Conservation (phyloP, 495 filamentous ascomycete genomes). For the Penicillium waksmanii region DNA sequence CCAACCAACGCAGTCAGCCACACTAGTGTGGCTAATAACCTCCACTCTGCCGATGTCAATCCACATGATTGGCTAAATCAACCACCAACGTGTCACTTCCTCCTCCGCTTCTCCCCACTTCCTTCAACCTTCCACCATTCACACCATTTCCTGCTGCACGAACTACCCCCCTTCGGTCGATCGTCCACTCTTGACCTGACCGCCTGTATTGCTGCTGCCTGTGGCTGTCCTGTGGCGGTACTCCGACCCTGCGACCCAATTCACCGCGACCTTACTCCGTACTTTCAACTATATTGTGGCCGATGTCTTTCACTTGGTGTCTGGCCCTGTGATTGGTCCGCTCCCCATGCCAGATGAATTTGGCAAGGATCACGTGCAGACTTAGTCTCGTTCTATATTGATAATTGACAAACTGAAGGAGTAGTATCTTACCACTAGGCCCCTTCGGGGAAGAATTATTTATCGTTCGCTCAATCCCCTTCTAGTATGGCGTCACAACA, state of each 20-base stretch:
- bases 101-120: conserved; percentile 10
- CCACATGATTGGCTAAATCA: conserved; percentile 7
- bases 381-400: too few relatives aligned
- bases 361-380: too few relatives aligned
- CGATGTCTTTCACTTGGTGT: too few relatives aligned
- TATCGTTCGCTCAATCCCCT: too few relatives aligned
- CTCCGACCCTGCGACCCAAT: conserved; percentile 1
- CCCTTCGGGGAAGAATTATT: too few relatives aligned
- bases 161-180: conserved; percentile 1
- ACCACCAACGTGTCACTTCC: conserved; percentile 19
- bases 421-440: too few relatives aligned
- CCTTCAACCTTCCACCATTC: conserved; percentile 15
- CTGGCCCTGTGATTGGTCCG: too few relatives aligned
- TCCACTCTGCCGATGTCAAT: neutral
- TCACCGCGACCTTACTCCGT: too few relatives aligned
- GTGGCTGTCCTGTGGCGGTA: conserved; percentile 2
- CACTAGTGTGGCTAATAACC: conserved; percentile 2
- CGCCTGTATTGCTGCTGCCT: conserved; percentile 29
- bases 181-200: conserved; percentile 9
- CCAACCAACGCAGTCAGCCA: conserved; percentile 24
- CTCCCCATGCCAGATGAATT: too few relatives aligned
- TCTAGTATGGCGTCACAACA: too few relatives aligned
- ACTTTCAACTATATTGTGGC: too few relatives aligned
- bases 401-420: too few relatives aligned
- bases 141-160: conserved; percentile 1